Evolutionary conservation across 1,284 basidiomycete species (phyloP).

Genomic region (Tilletiaria anomala): DNA sequence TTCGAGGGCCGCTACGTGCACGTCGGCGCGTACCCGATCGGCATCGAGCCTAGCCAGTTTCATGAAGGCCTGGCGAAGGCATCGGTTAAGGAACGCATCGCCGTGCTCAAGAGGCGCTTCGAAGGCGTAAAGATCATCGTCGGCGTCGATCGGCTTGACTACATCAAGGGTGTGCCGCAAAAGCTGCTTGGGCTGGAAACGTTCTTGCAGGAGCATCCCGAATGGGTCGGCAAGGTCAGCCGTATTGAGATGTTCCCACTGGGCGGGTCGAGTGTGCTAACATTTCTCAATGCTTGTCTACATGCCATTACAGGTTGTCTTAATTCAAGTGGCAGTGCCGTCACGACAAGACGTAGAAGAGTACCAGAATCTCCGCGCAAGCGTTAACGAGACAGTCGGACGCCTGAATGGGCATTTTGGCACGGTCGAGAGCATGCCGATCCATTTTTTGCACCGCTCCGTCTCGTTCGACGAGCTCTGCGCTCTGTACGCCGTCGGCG

Average conservation of each 20-base stretch:
- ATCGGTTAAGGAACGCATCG: constrained; percentile 62
- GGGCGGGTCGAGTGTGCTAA: too few species aligned
- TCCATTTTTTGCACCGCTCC: constrained; percentile 80
- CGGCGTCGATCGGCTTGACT: constrained; percentile 92
- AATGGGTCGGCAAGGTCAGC: constrained; percentile 95
- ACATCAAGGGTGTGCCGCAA: constrained; percentile 98
- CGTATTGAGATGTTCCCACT: constrained; percentile 5
- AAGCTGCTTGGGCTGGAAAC: constrained; percentile 83
- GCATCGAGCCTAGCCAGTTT: constrained; percentile 88
- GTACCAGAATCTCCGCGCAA: constrained; percentile 90
- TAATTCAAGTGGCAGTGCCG: constrained; percentile 91
- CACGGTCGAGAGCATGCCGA: constrained; percentile 96
- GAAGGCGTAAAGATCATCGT: constrained; percentile 93
- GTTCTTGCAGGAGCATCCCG: constrained; percentile 90
- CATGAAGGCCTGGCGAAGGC: constrained; percentile 66
- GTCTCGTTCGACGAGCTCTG: constrained; percentile 85
- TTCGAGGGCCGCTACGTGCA: constrained; percentile 88
- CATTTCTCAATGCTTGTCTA: too few species aligned
- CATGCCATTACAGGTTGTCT: constrained; percentile 60
- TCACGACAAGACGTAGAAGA: constrained; percentile 97
- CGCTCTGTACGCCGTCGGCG: constrained; percentile 86
- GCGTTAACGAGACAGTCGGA: constrained; percentile 93
- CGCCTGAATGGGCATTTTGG: constrained; percentile 96
- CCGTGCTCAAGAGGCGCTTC: constrained; percentile 72
- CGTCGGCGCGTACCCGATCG: constrained; percentile 96